These are phyloP conservation scores for Ramaria rubella DNA, from an alignment of 768 basidiomycete genomes.

Conservation along the genomic window DNA sequence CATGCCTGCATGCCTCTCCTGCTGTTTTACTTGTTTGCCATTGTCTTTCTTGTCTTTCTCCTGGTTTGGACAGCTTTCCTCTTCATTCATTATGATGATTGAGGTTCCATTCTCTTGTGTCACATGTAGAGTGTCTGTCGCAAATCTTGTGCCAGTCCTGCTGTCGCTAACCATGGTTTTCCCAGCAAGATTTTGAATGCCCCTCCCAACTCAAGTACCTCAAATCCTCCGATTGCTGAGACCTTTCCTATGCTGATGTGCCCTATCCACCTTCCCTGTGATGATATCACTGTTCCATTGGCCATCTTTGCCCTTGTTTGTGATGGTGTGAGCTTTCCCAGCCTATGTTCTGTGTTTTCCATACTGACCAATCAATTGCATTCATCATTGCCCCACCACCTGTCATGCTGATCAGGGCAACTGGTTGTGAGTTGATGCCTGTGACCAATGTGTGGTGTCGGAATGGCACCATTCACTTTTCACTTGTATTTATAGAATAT, in stretches of 20 bases:
- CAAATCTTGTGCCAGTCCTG: neutral
- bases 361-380: too few species aligned
- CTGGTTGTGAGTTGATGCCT: too few species aligned
- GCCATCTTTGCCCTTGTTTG: neutral
- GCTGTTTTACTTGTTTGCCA: neutral
- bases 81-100: neutral
- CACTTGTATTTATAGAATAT: too few species aligned
- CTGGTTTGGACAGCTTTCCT: neutral
- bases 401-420: too few species aligned
- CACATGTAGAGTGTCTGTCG: neutral
- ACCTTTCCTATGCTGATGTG: neutral
- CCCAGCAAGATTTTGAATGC: neutral
- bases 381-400: too few species aligned
- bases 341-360: too few species aligned
- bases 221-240: too few species aligned
- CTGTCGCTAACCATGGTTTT: neutral
- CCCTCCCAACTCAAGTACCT: neutral
- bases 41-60: neutral
- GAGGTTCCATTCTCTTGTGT: neutral
- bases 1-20: neutral
- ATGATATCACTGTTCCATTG: neutral
- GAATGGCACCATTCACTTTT: too few species aligned
- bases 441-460: too few species aligned
- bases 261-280: neutral
- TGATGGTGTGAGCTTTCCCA: too few species aligned